Evolutionary conservation across 768 basidiomycete genomes (phyloP).

Genomic region (Boletellus sp.): DNA sequence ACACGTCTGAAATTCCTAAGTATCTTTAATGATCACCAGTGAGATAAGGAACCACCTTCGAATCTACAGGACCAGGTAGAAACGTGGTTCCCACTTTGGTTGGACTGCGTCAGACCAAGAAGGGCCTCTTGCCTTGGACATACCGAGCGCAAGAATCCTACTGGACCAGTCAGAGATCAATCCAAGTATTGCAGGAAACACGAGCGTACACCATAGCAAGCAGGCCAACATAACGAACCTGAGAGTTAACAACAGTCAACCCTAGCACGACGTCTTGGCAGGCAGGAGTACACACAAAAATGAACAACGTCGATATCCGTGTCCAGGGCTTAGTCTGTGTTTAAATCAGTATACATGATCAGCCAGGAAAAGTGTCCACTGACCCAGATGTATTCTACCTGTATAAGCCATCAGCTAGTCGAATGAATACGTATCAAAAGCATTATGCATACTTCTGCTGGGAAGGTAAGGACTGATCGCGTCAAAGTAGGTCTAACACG

Average conservation of each 20-base stretch:
- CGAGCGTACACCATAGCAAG: not conserved
- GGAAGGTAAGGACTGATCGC: not conserved
- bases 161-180: not conserved
- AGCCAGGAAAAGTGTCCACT: no score
- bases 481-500: not conserved
- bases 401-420: not conserved
- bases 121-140: not conserved
- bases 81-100: not conserved
- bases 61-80: not conserved
- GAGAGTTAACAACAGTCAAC: not conserved
- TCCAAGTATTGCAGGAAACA: not conserved
- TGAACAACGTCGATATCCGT: not conserved
- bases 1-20: not conserved
- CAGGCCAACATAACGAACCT: not conserved
- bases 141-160: not conserved
- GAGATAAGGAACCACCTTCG: not conserved
- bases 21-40: no score
- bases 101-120: not conserved
- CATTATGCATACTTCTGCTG: not conserved
- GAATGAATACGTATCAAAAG: no score
- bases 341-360: no score
- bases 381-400: not conserved
- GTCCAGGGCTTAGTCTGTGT: no score
- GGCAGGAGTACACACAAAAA: not conserved
- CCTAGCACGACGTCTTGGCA: not conserved